Base-by-base conservation (phyloP, 345 rosid species). In the Eucalyptus polyanthemos region DNA sequence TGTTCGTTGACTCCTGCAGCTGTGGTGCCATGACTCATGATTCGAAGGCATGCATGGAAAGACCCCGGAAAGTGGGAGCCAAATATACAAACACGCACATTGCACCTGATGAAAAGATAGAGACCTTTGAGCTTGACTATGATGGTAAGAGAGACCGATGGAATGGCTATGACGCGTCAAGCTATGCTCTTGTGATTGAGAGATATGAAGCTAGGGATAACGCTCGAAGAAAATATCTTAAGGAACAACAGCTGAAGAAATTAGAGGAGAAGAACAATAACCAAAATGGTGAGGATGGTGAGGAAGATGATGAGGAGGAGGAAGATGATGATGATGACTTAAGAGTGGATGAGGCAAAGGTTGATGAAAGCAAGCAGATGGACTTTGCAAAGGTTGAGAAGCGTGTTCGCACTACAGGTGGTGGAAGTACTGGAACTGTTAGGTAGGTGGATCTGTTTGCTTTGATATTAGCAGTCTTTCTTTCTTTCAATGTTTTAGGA, bases 341-440 rank as follows among this genome's bases (percentile, higher is more conserved):
- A 85, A 95, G 93, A 89, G 94, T 97, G 4, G 99, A 97, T 94
- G 99, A 97, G 93, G 99, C 99, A 25, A 97, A 95, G 91, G 96
- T 95, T 19, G 97, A 95, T 86, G 99, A 97, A 93, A 96, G 98
- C 92, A 94, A 95, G 88, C 99, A 97, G 88, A 97, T 97, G 98
- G 99, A 97, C 90, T 97, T 97, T 89, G 97, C 99, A 27, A 97
- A 95, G 92, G 99, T 97, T 81, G 99, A 97, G 92, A 97, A 97
- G 93, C 97, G 99, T 94, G 99, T 97, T 47, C 94, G 99, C 37
- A 97, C 98, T 50, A 95, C 99, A 4, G 98, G 99, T 88, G 98
- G 99, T 92, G 99, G 99, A 80, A 97, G 98, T 92, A 97, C 98
- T 14, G 99, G 99, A 94, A 97, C 99, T 80, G 99, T 97, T 25